Base-by-base conservation (phyloP, 768 basidiomycete species). In the Tephrocybe sp. region DNA sequence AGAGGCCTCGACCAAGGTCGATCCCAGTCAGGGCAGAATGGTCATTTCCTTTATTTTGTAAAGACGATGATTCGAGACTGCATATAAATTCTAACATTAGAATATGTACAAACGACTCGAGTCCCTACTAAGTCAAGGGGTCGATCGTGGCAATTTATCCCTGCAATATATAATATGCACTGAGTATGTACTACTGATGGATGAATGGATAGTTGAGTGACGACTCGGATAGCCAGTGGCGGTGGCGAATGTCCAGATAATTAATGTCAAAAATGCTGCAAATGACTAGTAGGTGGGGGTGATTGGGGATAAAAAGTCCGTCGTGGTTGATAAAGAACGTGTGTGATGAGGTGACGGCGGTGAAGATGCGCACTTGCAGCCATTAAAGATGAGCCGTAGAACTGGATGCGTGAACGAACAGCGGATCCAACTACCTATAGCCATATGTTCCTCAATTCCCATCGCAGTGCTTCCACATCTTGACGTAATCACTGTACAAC, bases 381-480 rank as follows among this genome's bases (percentile, higher is more conserved):
- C n/a, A n/a, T n/a, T n/a, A n/a, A n/a, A n/a, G n/a, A n/a, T n/a
- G n/a, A n/a, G n/a, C n/a, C n/a, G n/a, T n/a, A n/a, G n/a, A n/a
- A n/a, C n/a, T n/a, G n/a, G n/a, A n/a, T n/a, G n/a, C n/a, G n/a
- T n/a, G n/a, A 30, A 30, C 6, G 12, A 12, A 30, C 6, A 12
- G 29, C 29, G 12, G 7, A 30, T 6, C 7, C 29, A 6, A 30
- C 29, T 7, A 12, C 29, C 29, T 30, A 12, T 7, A 30, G 12
- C 7, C 12, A 12, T 30, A 22, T 19, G n/a, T 22, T 38, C 37
- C 11, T 55, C 44, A 55, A 29, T 23, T 43, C 5, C 50, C 54
- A 52, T 55, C 54, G 55, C 79, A 80, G 47, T 78, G 74, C 54
- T 74, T 75, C 76, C 76, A 80, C 78, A 80, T 80, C 63, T 75